These are phyloP conservation scores for Picea sitchensis DNA, from an alignment of 75 land plant species.

Conservation along the genomic window DNA sequence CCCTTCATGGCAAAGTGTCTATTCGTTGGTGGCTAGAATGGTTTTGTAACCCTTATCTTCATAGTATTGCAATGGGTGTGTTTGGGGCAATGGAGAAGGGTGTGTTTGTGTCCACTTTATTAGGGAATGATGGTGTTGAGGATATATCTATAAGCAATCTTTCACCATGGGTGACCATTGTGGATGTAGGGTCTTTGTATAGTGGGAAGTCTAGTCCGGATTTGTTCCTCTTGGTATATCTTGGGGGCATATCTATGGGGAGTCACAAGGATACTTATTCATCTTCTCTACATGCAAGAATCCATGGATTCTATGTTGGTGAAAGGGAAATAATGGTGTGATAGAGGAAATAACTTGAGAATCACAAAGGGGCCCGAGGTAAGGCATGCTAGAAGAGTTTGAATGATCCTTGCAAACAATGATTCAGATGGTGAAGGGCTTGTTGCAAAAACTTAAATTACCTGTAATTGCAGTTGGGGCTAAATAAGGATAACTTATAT, in stretches of 20 bases:
- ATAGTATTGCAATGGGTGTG: conserved; percentile 87
- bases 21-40: too few relatives aligned
- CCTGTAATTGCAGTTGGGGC: conserved; percentile 69
- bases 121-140: conserved; percentile 84
- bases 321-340: conserved; percentile 62
- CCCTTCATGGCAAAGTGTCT: too few relatives aligned
- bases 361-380: conserved; percentile 62
- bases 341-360: conserved; percentile 60
- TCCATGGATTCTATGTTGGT: conserved; percentile 70
- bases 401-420: conserved; percentile 84
- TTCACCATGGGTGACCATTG: conserved; percentile 90
- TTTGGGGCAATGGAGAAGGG: conserved; percentile 82
- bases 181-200: conserved; percentile 79
- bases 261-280: conserved; percentile 41
- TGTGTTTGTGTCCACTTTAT: conserved; percentile 81
- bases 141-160: conserved; percentile 80
- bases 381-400: conserved; percentile 66
- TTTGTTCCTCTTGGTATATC: conserved; percentile 56
- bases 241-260: conserved; percentile 26
- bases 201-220: conserved; percentile 27
- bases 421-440: conserved; percentile 61
- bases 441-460: conserved; percentile 59
- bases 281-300: conserved; percentile 55
- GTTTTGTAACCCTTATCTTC: conserved; percentile 31
- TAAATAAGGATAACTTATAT: conserved; percentile 43